A percentile compares a stretch with the other conserved stretches of the same genome.
phyloP scores from a whole-genome alignment of 768 basidiomycete genomes.

The Ramaria sp. region DNA sequence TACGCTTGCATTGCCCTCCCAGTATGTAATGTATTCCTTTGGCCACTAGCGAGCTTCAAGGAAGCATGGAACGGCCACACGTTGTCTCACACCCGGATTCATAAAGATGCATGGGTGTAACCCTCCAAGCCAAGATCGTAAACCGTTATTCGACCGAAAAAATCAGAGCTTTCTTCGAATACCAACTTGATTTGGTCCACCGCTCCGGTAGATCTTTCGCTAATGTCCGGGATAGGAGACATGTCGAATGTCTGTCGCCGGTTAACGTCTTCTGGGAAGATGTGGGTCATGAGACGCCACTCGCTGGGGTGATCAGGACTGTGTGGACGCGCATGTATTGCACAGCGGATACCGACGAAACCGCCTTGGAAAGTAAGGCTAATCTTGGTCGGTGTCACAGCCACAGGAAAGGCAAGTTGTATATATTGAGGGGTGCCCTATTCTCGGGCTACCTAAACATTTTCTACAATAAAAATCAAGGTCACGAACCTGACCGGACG shows the following conservation, averaged over 20 bases:
- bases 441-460: background rate
- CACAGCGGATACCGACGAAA: conserved; percentile 65
- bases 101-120: background rate
- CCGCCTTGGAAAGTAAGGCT: conserved; percentile 76
- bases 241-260: conserved; percentile 59
- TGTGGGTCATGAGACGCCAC: conserved; percentile 41
- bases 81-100: no score
- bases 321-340: conserved; percentile 28
- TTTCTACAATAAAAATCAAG: background rate
- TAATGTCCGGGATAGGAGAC: background rate
- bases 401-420: conserved; percentile 46
- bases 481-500: conserved; percentile 56
- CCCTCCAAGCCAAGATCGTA: conserved; percentile 46
- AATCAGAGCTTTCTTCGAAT: conserved; percentile 77
- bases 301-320: conserved; percentile 15
- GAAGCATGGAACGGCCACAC: no score
- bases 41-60: no score
- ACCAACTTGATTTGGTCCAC: conserved; percentile 48
- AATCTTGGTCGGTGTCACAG: conserved; percentile 45
- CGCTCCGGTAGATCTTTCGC: conserved; percentile 13
- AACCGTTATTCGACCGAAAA: conserved; percentile 70
- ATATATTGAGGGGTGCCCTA: conserved; percentile 74
- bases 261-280: conserved; percentile 79
- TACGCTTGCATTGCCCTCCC: no score
- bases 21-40: no score